Base-by-base conservation (phyloP, 163 green algal species). In the Scenedesmus sp. region DNA sequence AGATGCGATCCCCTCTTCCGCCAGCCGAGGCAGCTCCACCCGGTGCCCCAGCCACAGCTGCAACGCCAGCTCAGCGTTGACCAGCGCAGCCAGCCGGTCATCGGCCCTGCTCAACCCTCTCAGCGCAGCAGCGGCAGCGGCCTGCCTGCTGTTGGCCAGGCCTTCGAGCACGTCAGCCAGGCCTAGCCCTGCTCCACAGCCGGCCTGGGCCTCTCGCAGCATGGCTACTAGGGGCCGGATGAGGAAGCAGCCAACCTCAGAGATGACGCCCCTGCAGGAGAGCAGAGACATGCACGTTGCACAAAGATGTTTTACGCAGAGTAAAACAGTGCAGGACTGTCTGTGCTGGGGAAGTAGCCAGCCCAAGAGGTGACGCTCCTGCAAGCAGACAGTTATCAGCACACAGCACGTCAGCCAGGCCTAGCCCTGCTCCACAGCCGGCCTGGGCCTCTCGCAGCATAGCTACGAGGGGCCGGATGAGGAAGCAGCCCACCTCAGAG, bases 51-150 rank as follows among this genome's bases (percentile, higher is more conserved):
- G 26, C 89, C 89, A 92, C 62, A 85, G 20, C 89, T 92, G 89
- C 81, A 92, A 26, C 18, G 82, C 84, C 4, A 92, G 13, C 82
- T 92, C 89, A 23, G 59, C 66, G 52, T 86, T 84, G 8, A 92
- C 74, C 8, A 83, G 20, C 54, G 62, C 81, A 26, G 64, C 66
- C 52, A 77, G 3, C 46, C n/a, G 2, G 12, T 56, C 79, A 56
- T 84, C 26, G 9, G 46, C 18, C 1, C 54, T 52, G 66, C 82
- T 56, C 81, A 92, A n/a, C 34, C 18, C 81, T 3, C 83, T 59
- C 79, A 93, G 70, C 81, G 91, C 91, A 52, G 91, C 91, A 59
- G 67, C 66, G 54, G 91, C 91, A 10, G 91, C 91, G 9, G 91
- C 91, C 20, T 90, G 86, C 15, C 70, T 73, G 86, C 26, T 90